Conservation (phyloP, 306 rosid genomes). For the Geum urbanum region DNA sequence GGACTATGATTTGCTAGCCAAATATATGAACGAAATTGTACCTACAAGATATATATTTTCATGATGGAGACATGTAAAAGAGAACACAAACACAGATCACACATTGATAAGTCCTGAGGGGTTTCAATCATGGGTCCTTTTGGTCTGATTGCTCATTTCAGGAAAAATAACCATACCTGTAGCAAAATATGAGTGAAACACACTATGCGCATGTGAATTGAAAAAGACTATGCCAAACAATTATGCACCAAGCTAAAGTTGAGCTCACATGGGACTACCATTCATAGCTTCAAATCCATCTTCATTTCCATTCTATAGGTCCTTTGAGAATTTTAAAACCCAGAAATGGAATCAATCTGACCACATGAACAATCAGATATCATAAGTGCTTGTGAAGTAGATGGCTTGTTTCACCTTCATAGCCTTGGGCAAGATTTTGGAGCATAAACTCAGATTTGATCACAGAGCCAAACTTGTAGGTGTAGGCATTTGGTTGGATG, state of each 20-base stretch:
- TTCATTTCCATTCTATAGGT: constrained; percentile 1
- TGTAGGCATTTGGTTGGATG: constrained; percentile 9
- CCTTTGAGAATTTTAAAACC: background rate
- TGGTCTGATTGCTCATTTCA: background rate
- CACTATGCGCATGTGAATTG: background rate
- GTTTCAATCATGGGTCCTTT: constrained; percentile 3
- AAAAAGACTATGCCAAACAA: background rate
- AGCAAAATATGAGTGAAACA: constrained; percentile 1
- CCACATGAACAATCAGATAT: background rate
- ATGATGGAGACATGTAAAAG: background rate
- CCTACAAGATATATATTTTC: constrained; percentile 1
- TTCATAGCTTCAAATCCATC: background rate
- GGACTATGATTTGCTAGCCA: background rate
- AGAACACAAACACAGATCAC: background rate
- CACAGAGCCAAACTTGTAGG: background rate
- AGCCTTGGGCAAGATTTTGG: background rate
- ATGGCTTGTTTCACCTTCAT: constrained; percentile 8
- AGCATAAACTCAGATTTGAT: background rate
- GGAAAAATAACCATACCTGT: constrained; percentile 2
- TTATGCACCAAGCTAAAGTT: background rate
- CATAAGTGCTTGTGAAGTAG: background rate
- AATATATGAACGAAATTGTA: constrained; percentile 10
- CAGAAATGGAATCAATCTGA: background rate
- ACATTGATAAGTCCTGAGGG: constrained; percentile 10
- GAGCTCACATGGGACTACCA: constrained; percentile 13